Evolutionary conservation across 2,329 filamentous ascomycete species (phyloP), one percentile per base, ranked within the genome.

Genomic region (Cytospora piceae): DNA sequence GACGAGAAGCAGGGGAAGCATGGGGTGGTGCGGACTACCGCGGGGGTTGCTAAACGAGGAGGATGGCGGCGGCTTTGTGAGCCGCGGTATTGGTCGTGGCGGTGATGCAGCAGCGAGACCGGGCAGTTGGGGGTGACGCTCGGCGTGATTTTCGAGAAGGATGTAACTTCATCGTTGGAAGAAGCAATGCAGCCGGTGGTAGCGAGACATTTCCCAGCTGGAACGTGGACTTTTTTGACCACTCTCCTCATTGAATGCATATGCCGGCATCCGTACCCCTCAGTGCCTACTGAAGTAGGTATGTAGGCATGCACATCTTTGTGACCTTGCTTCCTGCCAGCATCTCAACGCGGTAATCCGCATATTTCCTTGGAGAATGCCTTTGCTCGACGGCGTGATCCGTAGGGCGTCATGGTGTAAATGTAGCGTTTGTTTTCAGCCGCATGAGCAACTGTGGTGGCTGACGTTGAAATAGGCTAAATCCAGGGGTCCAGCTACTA

Each of bases 51-150:
- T 0, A 66, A 69, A 37, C 68, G 74, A 29, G 72, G 75, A 4
- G 71, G 76, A 1, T 78, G 77, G 72, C 77, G 73, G n/a, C 70
- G 79, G 14, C 58, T 79, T 70, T 0, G 54, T 78, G 11, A 61
- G 74, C 2, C 49, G 69, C 74, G 7, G 64, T 79, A 53, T 69
- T 76, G 9, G 72, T 76, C 0, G 72, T 80, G 34, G 81, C 83
- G 32, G 73, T 76, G 0, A 59, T 81, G 42, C n/a, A n/a, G 80
- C 80, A 1, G 63, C 81, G 63, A 57, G 51, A 14, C 29, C 55
- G 15, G 53, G 52, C 52, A 29, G 46, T 20, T 22, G 56, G 6
- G 34, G 52, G 27, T 29, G 27, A 29, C 27, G 27, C 27, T 29
- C 27, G 27, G 27, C 27, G 27, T 29, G 27, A 29, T 29, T 29